These are phyloP conservation scores for Venturia effusa DNA, from an alignment of 2,329 filamentous ascomycete species.

Conservation along the genomic window DNA sequence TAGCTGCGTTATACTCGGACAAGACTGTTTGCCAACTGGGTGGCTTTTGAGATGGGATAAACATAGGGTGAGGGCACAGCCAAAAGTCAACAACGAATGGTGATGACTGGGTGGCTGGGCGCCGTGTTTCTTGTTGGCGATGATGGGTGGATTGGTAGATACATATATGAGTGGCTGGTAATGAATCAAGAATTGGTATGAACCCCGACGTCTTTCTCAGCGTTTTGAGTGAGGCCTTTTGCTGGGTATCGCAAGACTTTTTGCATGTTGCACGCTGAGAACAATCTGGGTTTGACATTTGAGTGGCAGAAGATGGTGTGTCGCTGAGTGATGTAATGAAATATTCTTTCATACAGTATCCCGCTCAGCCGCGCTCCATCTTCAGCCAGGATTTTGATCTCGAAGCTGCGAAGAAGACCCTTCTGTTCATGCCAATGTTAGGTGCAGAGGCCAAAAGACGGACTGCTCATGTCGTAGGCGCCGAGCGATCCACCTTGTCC, in stretches of 20 bases:
- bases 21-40: background rate
- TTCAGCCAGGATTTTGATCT: too few species aligned
- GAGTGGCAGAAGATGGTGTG: too few species aligned
- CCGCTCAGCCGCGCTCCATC: too few species aligned
- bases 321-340: too few species aligned
- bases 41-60: background rate
- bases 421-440: too few species aligned
- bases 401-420: background rate
- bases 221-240: background rate
- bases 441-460: too few species aligned
- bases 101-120: background rate
- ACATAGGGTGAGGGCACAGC: background rate
- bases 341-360: too few species aligned
- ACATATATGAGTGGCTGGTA: background rate
- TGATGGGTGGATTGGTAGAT: background rate
- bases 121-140: background rate
- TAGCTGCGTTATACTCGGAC: background rate
- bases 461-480: background rate
- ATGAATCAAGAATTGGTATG: background rate
- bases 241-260: too few species aligned
- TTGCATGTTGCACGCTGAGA: too few species aligned
- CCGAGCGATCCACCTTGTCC: background rate
- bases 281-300: too few species aligned
- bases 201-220: background rate
- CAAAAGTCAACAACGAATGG: background rate